Percentiles rank a stretch among this genome's conserved stretches.
Evolutionary conservation across 2,329 filamentous ascomycete genomes (phyloP).

Genomic region (Fusarium humuli): DNA sequence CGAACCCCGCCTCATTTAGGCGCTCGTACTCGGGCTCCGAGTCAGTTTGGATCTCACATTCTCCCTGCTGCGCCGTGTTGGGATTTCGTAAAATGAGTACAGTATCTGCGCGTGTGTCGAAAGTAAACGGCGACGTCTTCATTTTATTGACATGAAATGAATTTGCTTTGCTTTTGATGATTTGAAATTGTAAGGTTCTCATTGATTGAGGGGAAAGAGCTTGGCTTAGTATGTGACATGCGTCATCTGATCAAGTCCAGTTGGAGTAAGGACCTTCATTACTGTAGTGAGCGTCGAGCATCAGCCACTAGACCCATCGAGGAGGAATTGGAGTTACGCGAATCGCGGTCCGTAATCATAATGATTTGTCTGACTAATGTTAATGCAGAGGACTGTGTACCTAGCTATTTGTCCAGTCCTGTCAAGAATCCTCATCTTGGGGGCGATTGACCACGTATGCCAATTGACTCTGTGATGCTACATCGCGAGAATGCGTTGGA

Average conservation of each 20-base stretch:
- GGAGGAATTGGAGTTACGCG: constrained; percentile 3
- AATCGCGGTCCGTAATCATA: not conserved
- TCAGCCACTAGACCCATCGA: constrained; percentile 22
- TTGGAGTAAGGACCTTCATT: constrained; percentile 24
- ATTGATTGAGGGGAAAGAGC: constrained; percentile 28
- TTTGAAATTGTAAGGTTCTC: not conserved
- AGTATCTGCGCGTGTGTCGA: constrained; percentile 25
- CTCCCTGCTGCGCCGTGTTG: not conserved
- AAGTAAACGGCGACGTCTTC: constrained; percentile 21
- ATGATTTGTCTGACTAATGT: not conserved
- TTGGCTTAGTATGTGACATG: constrained; percentile 23
- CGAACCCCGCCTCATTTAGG: constrained; percentile 15
- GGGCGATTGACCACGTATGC: not conserved
- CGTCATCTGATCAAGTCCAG: constrained; percentile 29
- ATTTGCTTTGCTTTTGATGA: not conserved
- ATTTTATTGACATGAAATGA: not conserved
- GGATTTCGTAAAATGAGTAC: constrained; percentile 20
- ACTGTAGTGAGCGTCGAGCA: constrained; percentile 6
- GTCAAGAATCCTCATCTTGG: too few species aligned
- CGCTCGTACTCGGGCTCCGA: constrained; percentile 25
- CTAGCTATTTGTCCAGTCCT: too few species aligned
- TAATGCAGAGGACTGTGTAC: too few species aligned
- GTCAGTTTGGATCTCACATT: constrained; percentile 10
- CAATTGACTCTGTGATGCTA: not conserved
- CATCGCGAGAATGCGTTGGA: not conserved